Evolutionary conservation across 352 stramenopile genomes (phyloP), one percentile per base, ranked within the genome.

Genomic region (Globisporangium rhizosaccharum): DNA sequence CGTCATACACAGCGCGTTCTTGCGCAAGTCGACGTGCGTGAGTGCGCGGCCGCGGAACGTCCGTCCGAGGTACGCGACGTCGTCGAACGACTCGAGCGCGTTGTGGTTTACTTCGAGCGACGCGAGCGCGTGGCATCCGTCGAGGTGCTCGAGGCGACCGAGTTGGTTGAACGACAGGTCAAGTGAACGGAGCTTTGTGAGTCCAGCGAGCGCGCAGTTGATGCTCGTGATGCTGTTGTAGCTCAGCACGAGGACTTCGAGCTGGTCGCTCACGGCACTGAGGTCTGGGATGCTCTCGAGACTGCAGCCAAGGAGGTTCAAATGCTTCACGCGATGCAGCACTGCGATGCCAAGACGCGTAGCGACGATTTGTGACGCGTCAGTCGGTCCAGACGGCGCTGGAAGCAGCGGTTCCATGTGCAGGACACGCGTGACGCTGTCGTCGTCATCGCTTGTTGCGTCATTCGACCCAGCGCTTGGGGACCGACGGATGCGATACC

Each of bases 111-210:
- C 47, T 53, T 92, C 78, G 2, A 95, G 59, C 30, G 65, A 61
- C 0, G 72, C 30, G 3, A 95, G 65, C 14, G 18, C 36, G 5
- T 41, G 33, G 3, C 90, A 60, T 3, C 58, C 42, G 2, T 78
- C 68, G 11, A 92, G 39, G 28, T 89, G 58, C 12, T 68, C 75
- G 1, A 94, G 55, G 17, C 56, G 59, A 1, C 54, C 9, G 7
- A 95, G 61, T 1, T 76, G 70, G 51, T 95, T 95, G 56, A 75
- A 85, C 2, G 80, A 87, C 5, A 95, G 58, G 20, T 95, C 85
- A 11, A 95, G 66, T 18, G 42, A 49, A 2, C 57, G 66, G 2
- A 93, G 65, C 36, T 71, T 77, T 9, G 45, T 53, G 0, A 94
- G 56, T 3, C 45, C 51, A 0, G 53, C 46, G 1, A 94, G 52